phyloP scores from a whole-genome alignment of 208 protist genomes.

The Naegleria gruberi region DNA sequence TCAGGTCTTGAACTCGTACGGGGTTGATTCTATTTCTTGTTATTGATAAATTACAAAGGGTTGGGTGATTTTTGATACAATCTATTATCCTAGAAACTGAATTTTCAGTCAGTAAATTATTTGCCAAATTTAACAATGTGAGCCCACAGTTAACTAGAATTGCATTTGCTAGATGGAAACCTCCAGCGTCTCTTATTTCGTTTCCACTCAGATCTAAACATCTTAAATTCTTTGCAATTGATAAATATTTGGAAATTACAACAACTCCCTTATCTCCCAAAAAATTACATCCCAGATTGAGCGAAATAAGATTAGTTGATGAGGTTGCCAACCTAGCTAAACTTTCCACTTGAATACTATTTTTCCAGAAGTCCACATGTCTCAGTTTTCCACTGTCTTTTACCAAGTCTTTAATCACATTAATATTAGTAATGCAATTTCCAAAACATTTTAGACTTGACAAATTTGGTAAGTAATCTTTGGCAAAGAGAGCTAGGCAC shows the following conservation, averaged over 20 bases:
- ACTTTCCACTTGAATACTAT: background rate
- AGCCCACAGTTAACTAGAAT: background rate
- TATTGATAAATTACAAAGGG: background rate
- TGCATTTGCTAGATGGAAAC: background rate
- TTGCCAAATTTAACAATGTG: background rate
- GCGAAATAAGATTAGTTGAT: background rate
- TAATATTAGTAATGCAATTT: background rate
- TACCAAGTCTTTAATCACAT: background rate
- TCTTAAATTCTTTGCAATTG: background rate
- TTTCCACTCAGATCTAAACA: background rate
- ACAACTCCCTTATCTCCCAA: background rate
- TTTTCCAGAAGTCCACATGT: background rate
- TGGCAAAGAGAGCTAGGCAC: background rate
- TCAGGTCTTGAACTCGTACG: background rate
- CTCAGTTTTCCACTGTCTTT: background rate
- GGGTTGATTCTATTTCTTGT: background rate
- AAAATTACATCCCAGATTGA: background rate
- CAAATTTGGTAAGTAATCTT: background rate
- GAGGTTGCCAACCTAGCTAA: background rate
- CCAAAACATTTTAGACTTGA: background rate
- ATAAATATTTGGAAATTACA: background rate
- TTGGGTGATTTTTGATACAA: background rate
- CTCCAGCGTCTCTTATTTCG: background rate
- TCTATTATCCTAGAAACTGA: background rate
- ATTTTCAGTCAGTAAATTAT: background rate